Evolutionary conservation across 2,329 filamentous ascomycete species (phyloP).

Genomic region (Cladophialophora bantiana): DNA sequence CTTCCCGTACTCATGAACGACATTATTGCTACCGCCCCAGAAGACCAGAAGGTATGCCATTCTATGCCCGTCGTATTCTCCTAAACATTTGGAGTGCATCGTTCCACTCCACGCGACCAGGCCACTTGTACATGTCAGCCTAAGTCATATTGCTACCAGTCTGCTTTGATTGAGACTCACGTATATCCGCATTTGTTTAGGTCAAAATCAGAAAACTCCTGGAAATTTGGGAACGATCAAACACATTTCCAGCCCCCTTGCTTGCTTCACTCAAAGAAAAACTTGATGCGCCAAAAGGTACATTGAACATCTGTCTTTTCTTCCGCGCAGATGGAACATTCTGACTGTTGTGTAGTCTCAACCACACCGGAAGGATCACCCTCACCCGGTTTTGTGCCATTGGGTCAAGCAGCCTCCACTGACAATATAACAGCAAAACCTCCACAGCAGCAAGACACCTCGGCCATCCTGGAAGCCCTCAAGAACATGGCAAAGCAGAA

Average conservation of each 20-base stretch:
- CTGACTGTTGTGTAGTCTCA: conserved; percentile 29
- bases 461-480: conserved; percentile 76
- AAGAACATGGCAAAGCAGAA: conserved; percentile 82
- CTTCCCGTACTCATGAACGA: conserved; percentile 95
- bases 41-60: conserved; percentile 90
- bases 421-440: conserved; percentile 39
- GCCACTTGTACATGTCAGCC: not conserved
- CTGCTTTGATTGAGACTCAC: conserved; percentile 52
- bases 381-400: conserved; percentile 52
- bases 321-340: not conserved
- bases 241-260: conserved; percentile 84
- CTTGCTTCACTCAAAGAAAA: conserved; percentile 84
- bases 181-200: conserved; percentile 64
- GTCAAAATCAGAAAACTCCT: conserved; percentile 95
- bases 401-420: conserved; percentile 45
- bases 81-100: not conserved
- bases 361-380: conserved; percentile 71
- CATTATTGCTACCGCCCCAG: conserved; percentile 84
- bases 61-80: conserved; percentile 27
- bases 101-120: not conserved
- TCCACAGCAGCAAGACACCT: conserved; percentile 59
- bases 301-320: conserved; percentile 64
- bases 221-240: conserved; percentile 97
- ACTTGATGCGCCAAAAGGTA: conserved; percentile 66
- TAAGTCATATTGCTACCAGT: conserved; percentile 2